A percentile compares a stretch with the other conserved stretches of the same genome.
Conservation (phyloP, 768 basidiomycete species). For the Fomitopsis serialis region DNA sequence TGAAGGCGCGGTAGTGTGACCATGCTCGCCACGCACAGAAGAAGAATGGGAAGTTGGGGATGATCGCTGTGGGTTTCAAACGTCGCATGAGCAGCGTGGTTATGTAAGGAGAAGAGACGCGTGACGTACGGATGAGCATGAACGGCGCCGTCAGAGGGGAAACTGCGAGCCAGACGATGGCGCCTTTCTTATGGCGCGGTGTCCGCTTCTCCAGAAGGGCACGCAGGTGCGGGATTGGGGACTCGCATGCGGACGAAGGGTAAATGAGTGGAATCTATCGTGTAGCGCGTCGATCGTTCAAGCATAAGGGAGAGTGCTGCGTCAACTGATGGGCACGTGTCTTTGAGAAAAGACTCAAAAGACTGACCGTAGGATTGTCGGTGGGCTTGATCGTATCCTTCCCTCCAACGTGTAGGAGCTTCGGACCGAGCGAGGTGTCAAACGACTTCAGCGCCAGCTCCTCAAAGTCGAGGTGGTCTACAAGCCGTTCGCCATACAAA, state of each 20-base stretch:
- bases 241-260: slow-evolving; percentile 33
- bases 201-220: slow-evolving; percentile 47
- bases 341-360: neutral
- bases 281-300: neutral
- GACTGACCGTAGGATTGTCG: slow-evolving; percentile 15
- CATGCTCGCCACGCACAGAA: slow-evolving; percentile 83
- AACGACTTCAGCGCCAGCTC: slow-evolving; percentile 71
- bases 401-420: slow-evolving; percentile 13
- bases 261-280: slow-evolving; percentile 56
- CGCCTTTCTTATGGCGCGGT: slow-evolving; percentile 62
- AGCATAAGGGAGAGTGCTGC: slow-evolving; percentile 3
- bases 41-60: slow-evolving; percentile 83
- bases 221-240: slow-evolving; percentile 40
- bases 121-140: slow-evolving; percentile 62
- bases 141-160: slow-evolving; percentile 75
- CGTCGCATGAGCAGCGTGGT: neutral
- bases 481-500: slow-evolving; percentile 58
- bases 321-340: slow-evolving; percentile 17
- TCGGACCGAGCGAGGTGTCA: slow-evolving; percentile 63
- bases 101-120: neutral
- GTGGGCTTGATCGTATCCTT: slow-evolving; percentile 7
- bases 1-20: slow-evolving; percentile 80
- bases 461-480: slow-evolving; percentile 75
- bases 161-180: slow-evolving; percentile 58
- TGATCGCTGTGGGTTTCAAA: slow-evolving; percentile 43